These are phyloP conservation scores for Pseudonectria foliicola DNA, from an alignment of 2,329 filamentous ascomycete genomes.

Conservation along the genomic window DNA sequence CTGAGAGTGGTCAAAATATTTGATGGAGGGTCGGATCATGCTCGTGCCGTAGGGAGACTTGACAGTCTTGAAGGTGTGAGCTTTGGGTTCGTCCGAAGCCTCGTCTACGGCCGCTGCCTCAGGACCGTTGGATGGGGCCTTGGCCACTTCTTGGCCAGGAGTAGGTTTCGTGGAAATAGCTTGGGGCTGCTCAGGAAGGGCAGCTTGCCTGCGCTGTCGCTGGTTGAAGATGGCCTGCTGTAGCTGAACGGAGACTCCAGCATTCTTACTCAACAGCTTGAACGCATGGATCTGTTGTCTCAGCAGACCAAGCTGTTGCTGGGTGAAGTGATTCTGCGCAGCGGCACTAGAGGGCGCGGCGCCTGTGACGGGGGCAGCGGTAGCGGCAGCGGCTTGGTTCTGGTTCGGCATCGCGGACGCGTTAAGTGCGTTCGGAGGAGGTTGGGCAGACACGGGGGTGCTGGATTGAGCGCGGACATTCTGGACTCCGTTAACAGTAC, in stretches of 20 bases:
- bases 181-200: conserved; percentile 40
- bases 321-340: conserved; percentile 57
- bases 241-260: conserved; percentile 68
- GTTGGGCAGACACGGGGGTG: conserved; percentile 24
- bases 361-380: conserved; percentile 28
- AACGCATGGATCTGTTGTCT: conserved; percentile 87
- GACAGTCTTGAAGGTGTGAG: conserved; percentile 61
- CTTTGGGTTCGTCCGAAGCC: conserved; percentile 28
- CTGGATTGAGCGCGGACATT: conserved; percentile 32
- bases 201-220: conserved; percentile 56
- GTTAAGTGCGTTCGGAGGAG: conserved; percentile 28
- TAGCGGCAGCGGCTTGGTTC: conserved; percentile 22
- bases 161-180: conserved; percentile 24
- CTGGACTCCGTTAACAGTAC: conserved; percentile 44
- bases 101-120: conserved; percentile 28
- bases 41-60: conserved; percentile 61
- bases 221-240: conserved; percentile 79
- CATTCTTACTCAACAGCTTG: conserved; percentile 81
- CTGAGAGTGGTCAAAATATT: conserved; percentile 70
- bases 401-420: conserved; percentile 32
- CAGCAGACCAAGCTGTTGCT: conserved; percentile 71
- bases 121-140: conserved; percentile 30
- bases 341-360: conserved; percentile 21
- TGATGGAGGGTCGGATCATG: conserved; percentile 54
- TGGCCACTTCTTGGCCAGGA: conserved; percentile 27